Conservation (phyloP, 2,329 filamentous ascomycete genomes). For the Ophiostoma australiae region DNA sequence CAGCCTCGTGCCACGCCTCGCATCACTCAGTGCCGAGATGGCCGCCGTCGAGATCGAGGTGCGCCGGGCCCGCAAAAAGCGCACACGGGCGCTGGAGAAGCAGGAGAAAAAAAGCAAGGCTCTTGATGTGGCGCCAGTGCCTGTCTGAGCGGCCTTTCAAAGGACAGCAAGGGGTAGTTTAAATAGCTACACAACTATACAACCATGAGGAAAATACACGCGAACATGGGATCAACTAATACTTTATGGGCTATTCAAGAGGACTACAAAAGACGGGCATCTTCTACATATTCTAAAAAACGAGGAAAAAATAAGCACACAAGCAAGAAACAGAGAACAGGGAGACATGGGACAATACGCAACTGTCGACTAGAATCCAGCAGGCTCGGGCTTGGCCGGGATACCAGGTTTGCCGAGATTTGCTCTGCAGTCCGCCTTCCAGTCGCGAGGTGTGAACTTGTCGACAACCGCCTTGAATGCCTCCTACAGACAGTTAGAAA, state of each 20-base stretch:
- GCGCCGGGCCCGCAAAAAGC: constrained; percentile 53
- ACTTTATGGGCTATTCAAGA: background rate
- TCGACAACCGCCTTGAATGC: constrained; percentile 93
- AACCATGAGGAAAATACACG: background rate
- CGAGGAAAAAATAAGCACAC: no score
- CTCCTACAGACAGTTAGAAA: constrained; percentile 44
- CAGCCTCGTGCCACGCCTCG: constrained; percentile 52
- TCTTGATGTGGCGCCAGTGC: background rate
- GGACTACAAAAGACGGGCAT: background rate
- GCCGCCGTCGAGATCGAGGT: constrained; percentile 63
- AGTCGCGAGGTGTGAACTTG: constrained; percentile 77
- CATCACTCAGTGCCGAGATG: constrained; percentile 57
- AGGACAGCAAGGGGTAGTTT: background rate
- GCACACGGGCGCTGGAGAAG: constrained; percentile 36
- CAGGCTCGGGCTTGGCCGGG: constrained; percentile 47
- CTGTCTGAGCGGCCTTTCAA: background rate
- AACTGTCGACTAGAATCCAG: constrained; percentile 28
- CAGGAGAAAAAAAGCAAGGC: constrained; percentile 17
- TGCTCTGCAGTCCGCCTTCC: constrained; percentile 55
- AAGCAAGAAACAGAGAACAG: background rate
- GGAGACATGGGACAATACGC: background rate
- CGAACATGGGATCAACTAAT: background rate
- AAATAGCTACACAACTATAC: background rate
- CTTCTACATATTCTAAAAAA: background rate
- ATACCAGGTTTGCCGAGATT: constrained; percentile 43